Evolutionary conservation across 768 basidiomycete species (phyloP), one percentile per base, ranked within the genome.

Genomic region (Rhizopogon vulgaris): DNA sequence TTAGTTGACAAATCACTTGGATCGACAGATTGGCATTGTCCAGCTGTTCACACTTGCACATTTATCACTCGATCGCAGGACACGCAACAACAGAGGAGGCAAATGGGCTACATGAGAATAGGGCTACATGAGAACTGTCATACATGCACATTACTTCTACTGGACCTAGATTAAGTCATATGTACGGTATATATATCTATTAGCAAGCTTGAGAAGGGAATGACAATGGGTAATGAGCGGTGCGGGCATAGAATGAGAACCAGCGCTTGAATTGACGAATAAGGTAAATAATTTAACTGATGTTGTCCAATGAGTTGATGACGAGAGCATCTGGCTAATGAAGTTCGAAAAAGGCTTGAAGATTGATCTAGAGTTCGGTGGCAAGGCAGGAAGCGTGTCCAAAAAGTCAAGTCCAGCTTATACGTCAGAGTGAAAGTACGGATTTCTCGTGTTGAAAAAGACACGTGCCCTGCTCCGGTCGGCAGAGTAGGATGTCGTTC

Each of bases 401-500:
- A 27, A 41, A 47, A 51, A 52, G 55, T 52, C 62, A 63, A 60
- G 55, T 14, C 63, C 56, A 58, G 68, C 60, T 52, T 60, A 58
- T 63, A 34, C 2, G 15, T 53, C 36, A 68, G 25, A 60, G 38
- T 15, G 52, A 56, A 42, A 56, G 38, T 28, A 54, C 52, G 17
- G 24, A 36, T 52, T 51, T 59, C 49, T 62, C 58, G 57, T 82
- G 84, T 41, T 73, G 72, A 52, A 87, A 61, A 58, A 71, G 78
- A 63, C 80, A 84, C 27, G 76, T 70, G 37, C 76, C 78, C 48
- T 71, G 64, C 48, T 76, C 72, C 5, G 86, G 86, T 40, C 82
- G 78, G 65, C 86, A 87, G 52, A 81, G 69, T 39, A 87, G 73
- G 53, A 78, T 78, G 63, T 89, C 86, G 66, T 90, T 89, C 87